Evolutionary conservation across 202 grass and related monocot species (phyloP), one percentile per base, ranked within the genome.

Genomic region (Schoenoplectus tabernaemontani): DNA sequence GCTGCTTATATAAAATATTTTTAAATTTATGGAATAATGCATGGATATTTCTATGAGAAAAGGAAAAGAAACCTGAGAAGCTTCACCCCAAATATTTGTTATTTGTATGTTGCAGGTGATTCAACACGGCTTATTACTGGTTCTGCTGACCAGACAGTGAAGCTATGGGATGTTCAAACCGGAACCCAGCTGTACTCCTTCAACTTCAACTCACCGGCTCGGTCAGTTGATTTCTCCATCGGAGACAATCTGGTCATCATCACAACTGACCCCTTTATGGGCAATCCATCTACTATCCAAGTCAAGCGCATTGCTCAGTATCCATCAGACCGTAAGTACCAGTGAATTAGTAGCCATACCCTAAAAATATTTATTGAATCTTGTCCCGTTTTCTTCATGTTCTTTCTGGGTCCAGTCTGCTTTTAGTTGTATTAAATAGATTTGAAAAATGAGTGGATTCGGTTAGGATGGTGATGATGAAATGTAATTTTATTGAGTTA

Each of bases 231-330:
- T 43, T 86, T 94, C 22, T 75, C 86, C 20, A 78, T 95, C 6
- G 95, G 95, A 2, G 89, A 95, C 84, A 79, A 73, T 30, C 89
- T 98, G 68, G 91, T 73, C 0, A 81, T 95, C 61, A 83, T 92
- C 81, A 98, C 91, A 78, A 90, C 91, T 7, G 91, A 98, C 60
- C 93, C 82, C 60, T 98, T 98, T 86, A 92, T 92, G 91, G 91
- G 82, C 0, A 81, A 94, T 48, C 83, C 46, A 51, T 90, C 95
- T 57, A 89, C 88, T 47, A 89, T 88, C 54, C 95, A 98, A 87
- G 85, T 98, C 82, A 98, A 95, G 82, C 78, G 41, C 57, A 95
- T 98, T 78, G 86, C 89, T 30, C 70, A 78, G 43, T 89, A 98
- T 78, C 59, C 80, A 32, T 70, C 81, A 4, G 89, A 89, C 64